Conservation (phyloP, 371 early-diverging fungal genomes). For the Lichtheimia ornata region DNA sequence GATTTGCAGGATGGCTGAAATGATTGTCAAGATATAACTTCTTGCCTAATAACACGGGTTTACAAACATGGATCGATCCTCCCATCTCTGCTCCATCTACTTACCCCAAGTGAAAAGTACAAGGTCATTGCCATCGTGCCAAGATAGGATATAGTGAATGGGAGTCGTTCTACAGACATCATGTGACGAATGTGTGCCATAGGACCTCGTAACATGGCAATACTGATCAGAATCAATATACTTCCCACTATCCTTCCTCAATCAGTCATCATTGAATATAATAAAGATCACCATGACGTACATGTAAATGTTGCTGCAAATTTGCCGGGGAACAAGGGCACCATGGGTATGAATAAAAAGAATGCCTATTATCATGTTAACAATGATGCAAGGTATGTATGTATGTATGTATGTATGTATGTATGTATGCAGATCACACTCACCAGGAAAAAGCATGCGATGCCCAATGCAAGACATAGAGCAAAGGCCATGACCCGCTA, state of each 20-base stretch:
- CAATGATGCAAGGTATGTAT: not conserved
- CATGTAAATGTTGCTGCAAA: constrained; percentile 67
- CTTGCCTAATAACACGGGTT: constrained; percentile 29
- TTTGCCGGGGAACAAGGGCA: constrained; percentile 56
- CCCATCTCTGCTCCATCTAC: constrained; percentile 1
- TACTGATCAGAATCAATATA: constrained; percentile 51
- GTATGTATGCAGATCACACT: not conserved
- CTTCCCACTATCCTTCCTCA: constrained; percentile 36
- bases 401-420: no score
- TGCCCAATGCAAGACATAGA: constrained; percentile 47
- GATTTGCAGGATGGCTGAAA: constrained; percentile 60
- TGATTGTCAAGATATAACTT: constrained; percentile 53
- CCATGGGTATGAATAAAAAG: constrained; percentile 43
- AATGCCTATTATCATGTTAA: constrained; percentile 34
- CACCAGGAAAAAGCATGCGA: constrained; percentile 50
- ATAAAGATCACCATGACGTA: constrained; percentile 22
- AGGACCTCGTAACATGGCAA: constrained; percentile 68
- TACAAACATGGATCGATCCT: not conserved
- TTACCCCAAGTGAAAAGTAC: constrained; percentile 60
- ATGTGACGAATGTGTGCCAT: constrained; percentile 61
- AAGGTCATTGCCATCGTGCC: constrained; percentile 65
- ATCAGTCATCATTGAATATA: not conserved
- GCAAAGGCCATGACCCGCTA: constrained; percentile 55
- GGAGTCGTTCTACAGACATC: constrained; percentile 58
- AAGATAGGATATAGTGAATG: constrained; percentile 61